These are phyloP conservation scores for Phytophthora citricola DNA, from an alignment of 352 stramenopile genomes.

Conservation along the genomic window DNA sequence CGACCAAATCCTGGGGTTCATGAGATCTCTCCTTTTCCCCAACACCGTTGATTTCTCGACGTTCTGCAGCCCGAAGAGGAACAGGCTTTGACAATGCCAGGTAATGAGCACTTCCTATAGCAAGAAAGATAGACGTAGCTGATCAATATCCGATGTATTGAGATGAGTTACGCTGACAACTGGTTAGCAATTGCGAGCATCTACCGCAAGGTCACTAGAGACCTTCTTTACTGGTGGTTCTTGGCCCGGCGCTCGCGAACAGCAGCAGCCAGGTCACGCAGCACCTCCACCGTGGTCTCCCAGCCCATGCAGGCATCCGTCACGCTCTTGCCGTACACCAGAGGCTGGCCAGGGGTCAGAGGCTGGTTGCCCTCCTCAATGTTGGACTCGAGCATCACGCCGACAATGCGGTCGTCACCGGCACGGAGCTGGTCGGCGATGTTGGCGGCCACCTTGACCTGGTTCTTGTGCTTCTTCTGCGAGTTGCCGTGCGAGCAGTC, in stretches of 20 bases:
- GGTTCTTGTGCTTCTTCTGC: conserved; percentile 90
- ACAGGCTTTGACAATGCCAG: conserved; percentile 70
- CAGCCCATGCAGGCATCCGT: conserved; percentile 92
- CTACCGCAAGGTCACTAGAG: conserved; percentile 19
- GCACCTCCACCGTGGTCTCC: conserved; percentile 77
- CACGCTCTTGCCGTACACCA: conserved; percentile 91
- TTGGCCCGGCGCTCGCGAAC: conserved; percentile 78
- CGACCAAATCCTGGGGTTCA: conserved; percentile 41
- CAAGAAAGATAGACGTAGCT: conserved; percentile 2
- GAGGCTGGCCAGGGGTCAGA: conserved; percentile 72
- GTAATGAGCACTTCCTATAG: conserved; percentile 15
- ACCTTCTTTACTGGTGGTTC: conserved; percentile 45
- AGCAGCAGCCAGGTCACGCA: conserved; percentile 76
- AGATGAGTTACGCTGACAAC: conserved; percentile 17
- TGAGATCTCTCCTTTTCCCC: conserved; percentile 72
- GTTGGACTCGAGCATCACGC: conserved; percentile 92
- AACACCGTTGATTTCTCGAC: conserved; percentile 64
- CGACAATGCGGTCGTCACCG: conserved; percentile 82
- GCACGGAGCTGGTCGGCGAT: conserved; percentile 74
- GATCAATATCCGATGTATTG: conserved; percentile 23
- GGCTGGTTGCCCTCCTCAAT: conserved; percentile 84
- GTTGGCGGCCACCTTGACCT: conserved; percentile 74
- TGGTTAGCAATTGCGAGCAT: conserved; percentile 11
- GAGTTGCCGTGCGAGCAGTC: conserved; percentile 93
- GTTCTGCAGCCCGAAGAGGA: conserved; percentile 41